Evolutionary conservation across 2,329 filamentous ascomycete genomes (phyloP), one percentile per base, ranked within the genome.

Genomic region (Paecilomyces sp.): DNA sequence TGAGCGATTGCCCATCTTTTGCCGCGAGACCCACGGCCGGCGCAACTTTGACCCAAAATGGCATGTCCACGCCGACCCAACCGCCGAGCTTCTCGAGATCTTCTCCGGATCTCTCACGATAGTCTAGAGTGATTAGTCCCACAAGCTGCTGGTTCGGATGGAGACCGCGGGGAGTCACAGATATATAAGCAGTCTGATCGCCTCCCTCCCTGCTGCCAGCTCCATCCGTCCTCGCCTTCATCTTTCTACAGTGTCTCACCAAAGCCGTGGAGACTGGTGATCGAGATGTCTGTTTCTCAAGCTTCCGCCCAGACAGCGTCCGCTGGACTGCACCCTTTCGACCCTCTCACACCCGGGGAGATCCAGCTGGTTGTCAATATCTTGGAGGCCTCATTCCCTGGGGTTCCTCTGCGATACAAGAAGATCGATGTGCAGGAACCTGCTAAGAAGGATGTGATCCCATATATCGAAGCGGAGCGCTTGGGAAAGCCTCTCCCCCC

Each of bases 391-490:
- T 65, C 73, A 24, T 76, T 76, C 56, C 72, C 74, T 1, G 70
- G 69, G 1, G 67, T 73, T 5, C 60, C 66, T 28, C 62, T 80
- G 31, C 73, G 77, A 5, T 86, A 85, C 79, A 90, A 90, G 75
- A 83, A 82, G 65, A 82, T 91, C 56, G 89, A 85, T 24, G 77
- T 89, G 3, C 81, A 87, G 57, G 86, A 89, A 67, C 86, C 87
- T 2, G 77, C 79, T 47, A 89, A 89, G 77, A 75, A 75, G 41
- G 78, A 84, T 63, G 78, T 80, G 62, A 68, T 86, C 6, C 79
- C 81, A n/a, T 88, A 87, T 69, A 74, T 85, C 18, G 85, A 86
- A 56, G 87, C 85, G 41, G 86, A 89, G 68, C 80, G 85, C 59
- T 74, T 75, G 31, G 80, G 82, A 28, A 71, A 72, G 22, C 75